Conservation (phyloP, 2,329 filamentous ascomycete genomes). For the Verticillium nonalfalfae region DNA sequence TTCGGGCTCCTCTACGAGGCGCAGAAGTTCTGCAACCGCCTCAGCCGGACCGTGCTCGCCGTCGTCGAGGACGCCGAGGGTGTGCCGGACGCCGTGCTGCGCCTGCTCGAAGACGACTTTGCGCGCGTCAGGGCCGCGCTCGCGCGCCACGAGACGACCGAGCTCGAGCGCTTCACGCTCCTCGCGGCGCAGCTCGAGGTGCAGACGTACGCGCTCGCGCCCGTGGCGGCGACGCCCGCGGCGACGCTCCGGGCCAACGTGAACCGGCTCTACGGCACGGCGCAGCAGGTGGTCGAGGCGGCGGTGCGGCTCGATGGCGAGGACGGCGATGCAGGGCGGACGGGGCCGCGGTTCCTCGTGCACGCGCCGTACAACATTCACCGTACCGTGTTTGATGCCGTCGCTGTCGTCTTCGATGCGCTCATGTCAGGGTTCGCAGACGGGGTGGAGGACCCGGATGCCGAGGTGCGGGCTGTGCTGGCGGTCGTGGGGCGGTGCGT, state of each 20-base stretch:
- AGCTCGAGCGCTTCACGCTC: constrained; percentile 41
- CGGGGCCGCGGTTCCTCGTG: constrained; percentile 24
- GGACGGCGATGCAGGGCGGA: no score
- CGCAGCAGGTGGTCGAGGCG: constrained; percentile 35
- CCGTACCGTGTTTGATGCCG: constrained; percentile 36
- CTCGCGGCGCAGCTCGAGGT: constrained; percentile 45
- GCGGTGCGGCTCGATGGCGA: constrained; percentile 17
- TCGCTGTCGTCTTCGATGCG: constrained; percentile 26
- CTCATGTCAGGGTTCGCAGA: constrained; percentile 21
- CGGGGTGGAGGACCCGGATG: constrained; percentile 9
- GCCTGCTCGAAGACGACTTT: constrained; percentile 45
- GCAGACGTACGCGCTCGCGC: constrained; percentile 46
- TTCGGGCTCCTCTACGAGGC: constrained; percentile 41
- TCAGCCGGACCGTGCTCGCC: constrained; percentile 40
- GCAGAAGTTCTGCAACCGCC: constrained; percentile 42
- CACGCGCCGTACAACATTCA: constrained; percentile 45
- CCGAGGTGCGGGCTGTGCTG: constrained; percentile 8
- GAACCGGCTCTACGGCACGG: constrained; percentile 40
- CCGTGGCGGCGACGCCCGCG: constrained; percentile 28
- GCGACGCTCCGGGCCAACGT: constrained; percentile 36
- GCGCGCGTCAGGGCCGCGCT: constrained; percentile 38
- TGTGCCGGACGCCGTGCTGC: constrained; percentile 38
- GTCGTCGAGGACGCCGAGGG: constrained; percentile 38
- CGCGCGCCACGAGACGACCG: constrained; percentile 34
- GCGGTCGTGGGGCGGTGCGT: constrained; percentile 32